phyloP scores from a whole-genome alignment of 2,329 filamentous ascomycete genomes.

The Apiospora kogelbergensis region DNA sequence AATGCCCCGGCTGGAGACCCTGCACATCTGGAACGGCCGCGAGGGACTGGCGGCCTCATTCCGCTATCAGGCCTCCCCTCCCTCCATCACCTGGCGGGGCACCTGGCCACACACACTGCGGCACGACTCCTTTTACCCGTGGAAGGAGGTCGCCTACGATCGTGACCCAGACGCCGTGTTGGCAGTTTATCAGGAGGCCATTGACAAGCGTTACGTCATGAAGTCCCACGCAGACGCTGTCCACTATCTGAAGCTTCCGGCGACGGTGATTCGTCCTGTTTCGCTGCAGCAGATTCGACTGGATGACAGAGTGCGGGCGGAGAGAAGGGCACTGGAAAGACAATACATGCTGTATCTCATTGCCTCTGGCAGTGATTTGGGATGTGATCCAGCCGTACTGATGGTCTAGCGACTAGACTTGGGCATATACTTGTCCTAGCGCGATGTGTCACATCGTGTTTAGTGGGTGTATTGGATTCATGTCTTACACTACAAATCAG shows the following conservation, averaged over 20 bases:
- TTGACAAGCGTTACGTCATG: background rate
- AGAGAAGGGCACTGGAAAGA: background rate
- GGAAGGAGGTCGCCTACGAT: background rate
- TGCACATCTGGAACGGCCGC: background rate
- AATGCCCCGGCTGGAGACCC: background rate
- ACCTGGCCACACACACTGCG: background rate
- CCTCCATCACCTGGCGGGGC: background rate
- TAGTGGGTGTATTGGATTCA: no score
- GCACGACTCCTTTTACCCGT: background rate
- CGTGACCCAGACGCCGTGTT: background rate
- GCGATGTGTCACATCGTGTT: no score
- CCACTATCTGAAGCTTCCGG: background rate
- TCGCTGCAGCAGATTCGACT: background rate
- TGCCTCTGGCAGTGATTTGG: background rate
- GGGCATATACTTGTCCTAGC: background rate
- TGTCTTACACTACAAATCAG: no score
- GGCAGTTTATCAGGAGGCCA: background rate
- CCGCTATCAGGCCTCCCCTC: background rate
- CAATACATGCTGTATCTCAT: background rate
- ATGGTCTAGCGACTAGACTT: background rate
- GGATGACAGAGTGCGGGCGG: background rate
- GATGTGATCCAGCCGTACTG: background rate
- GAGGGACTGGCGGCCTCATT: background rate
- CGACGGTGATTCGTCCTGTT: background rate
- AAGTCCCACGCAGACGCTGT: background rate